Conservation (phyloP, 225 moss, liverwort and hornwort genomes). For the Asterella californica region DNA sequence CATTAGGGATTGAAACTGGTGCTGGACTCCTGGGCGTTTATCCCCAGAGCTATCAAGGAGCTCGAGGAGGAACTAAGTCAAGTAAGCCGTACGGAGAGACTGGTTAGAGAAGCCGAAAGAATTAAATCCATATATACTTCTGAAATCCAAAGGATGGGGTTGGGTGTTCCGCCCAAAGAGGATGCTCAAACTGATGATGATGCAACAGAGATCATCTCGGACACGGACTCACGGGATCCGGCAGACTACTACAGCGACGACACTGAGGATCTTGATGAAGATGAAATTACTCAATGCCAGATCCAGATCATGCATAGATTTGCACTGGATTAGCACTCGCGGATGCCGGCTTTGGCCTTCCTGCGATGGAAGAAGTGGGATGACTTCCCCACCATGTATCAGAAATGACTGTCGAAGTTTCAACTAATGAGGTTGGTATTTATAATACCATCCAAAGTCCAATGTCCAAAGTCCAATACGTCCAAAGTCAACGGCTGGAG, state of each 20-base stretch:
- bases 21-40: conserved; percentile 70
- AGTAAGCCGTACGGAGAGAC: conserved; percentile 36
- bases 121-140: conserved; percentile 61
- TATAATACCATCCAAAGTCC: not conserved
- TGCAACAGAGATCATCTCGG: conserved; percentile 53
- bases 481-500: no score
- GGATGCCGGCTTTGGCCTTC: not conserved
- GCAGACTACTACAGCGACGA: conserved; percentile 48
- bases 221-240: conserved; percentile 45
- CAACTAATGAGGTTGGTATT: not conserved
- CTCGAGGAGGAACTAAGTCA: conserved; percentile 46
- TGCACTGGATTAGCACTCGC: conserved; percentile 7
- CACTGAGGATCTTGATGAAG: conserved; percentile 35
- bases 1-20: conserved; percentile 57
- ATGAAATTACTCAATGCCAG: conserved; percentile 33
- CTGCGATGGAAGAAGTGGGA: not conserved
- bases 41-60: conserved; percentile 73
- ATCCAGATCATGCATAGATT: conserved; percentile 23
- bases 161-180: conserved; percentile 9
- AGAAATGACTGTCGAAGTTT: not conserved
- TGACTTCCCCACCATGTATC: not conserved
- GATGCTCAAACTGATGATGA: conserved; percentile 47
- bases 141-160: conserved; percentile 48
- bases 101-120: conserved; percentile 65
- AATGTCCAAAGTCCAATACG: no score